Evolutionary conservation across 352 stramenopile species (phyloP), one percentile per base, ranked within the genome.

Genomic region (Globisporangium uncinulatum): DNA sequence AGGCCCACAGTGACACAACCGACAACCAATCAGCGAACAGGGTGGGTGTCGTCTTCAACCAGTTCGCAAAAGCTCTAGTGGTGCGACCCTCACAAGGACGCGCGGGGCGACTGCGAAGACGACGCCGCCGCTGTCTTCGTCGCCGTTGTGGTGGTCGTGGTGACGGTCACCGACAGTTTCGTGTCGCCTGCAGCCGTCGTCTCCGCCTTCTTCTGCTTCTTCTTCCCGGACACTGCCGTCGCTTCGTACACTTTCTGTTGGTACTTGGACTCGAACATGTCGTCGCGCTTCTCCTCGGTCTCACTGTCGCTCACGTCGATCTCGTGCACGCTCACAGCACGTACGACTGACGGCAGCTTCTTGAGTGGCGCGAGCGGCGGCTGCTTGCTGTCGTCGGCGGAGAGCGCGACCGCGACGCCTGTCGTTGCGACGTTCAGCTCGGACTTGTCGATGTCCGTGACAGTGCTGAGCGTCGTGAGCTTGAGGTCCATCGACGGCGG

Each of bases 341-440:
- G 51, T n/a, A 81, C 57, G 15, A 78, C 72, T 6, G 74, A 71
- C 34, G 78, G 71, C 15, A 71, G 63, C 42, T 71, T 77, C 37
- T 77, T 70, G 32, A 88, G 56, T 6, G 75, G 66, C 7, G 63
- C 67, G 19, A 84, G 61, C 17, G 68, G 57, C 13, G 61, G 54
- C 31, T 67, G 58, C 1, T 71, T 37, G 17, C 66, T 67, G 53
- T 60, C 44, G 5, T 10, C 61, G 3, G 76, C 63, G 9, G 76
- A 66, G 39, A 79, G 62, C 10, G 71, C 66, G 19, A 88, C 61
- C 13, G 82, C 68, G 6, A 56, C 69, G 0, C 63, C 55, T 13
- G 54, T 37, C 2, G 63, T 24, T 17, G 37, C 37, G 32, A 50
- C 20, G 29, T 69, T n/a, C 14, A 59, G 39, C 34, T 43, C 31